Evolutionary conservation across 441 rosid genomes (phyloP).

Genomic region (Adansonia rubrostipa): DNA sequence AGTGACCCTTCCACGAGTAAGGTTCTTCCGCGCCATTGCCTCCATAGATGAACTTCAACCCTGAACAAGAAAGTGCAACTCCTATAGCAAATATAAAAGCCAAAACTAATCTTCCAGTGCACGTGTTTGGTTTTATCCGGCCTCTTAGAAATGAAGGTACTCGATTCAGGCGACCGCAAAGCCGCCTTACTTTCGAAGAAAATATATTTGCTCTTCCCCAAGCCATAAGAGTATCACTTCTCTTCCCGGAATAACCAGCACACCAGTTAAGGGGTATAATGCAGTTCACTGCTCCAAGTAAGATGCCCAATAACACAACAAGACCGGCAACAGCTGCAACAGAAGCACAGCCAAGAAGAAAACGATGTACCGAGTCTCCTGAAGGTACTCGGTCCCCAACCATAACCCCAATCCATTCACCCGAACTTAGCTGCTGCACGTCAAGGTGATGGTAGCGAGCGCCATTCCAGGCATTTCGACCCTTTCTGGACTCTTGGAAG

Average conservation of each 20-base stretch:
- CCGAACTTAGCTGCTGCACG: conserved; percentile 75
- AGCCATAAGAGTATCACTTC: conserved; percentile 52
- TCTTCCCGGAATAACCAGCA: conserved; percentile 56
- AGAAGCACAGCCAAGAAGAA: conserved; percentile 70
- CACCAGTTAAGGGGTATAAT: conserved; percentile 88
- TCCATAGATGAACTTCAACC: conserved; percentile 66
- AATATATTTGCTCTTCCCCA: conserved; percentile 58
- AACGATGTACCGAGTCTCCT: conserved; percentile 61
- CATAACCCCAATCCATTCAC: conserved; percentile 79
- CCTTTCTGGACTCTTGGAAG: conserved; percentile 55
- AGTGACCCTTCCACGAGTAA: conserved; percentile 63
- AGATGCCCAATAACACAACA: conserved; percentile 57
- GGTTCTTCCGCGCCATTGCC: conserved; percentile 83
- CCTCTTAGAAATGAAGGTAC: conserved; percentile 61
- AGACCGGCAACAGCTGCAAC: conserved; percentile 58
- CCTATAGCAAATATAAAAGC: conserved; percentile 54
- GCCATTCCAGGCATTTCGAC: conserved; percentile 85
- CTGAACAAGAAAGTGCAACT: conserved; percentile 54
- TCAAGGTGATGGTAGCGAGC: conserved; percentile 86
- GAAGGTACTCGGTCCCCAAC: conserved; percentile 93
- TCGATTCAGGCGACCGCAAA: conserved; percentile 76
- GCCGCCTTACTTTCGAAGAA: conserved; percentile 63
- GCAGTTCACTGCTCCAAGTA: conserved; percentile 80
- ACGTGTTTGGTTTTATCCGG: conserved; percentile 57
- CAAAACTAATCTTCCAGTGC: conserved; percentile 56